Evolutionary conservation across 768 basidiomycete species (phyloP).

Genomic region (Suillus variegatus): DNA sequence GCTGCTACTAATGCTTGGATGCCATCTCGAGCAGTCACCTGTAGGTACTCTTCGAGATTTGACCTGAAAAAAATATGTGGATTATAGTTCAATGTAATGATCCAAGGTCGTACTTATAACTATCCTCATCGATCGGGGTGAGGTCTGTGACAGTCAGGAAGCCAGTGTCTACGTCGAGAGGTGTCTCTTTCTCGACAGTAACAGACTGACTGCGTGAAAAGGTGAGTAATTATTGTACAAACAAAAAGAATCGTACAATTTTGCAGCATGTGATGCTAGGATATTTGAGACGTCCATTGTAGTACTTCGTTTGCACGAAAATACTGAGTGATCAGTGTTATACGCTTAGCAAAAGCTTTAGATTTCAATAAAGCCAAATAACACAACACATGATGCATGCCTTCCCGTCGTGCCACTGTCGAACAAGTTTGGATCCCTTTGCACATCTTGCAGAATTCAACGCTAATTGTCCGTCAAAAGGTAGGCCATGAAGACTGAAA

Average conservation of each 20-base stretch:
- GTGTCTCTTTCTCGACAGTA: constrained; percentile 75
- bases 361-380: constrained; percentile 27
- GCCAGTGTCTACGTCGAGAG: constrained; percentile 80
- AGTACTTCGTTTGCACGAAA: not conserved
- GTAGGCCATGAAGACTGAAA: constrained; percentile 44
- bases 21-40: constrained; percentile 76
- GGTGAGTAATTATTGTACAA: not conserved
- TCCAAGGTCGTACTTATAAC: constrained; percentile 62
- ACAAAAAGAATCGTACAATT: constrained; percentile 51
- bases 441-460: not conserved
- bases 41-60: constrained; percentile 81
- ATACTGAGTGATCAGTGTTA: not conserved
- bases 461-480: not conserved
- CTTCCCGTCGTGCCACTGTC: not conserved
- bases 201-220: constrained; percentile 55
- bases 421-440: not conserved
- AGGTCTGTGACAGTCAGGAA: constrained; percentile 84
- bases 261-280: constrained; percentile 70
- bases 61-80: constrained; percentile 43
- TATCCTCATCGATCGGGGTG: constrained; percentile 83
- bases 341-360: constrained; percentile 14
- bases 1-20: constrained; percentile 77
- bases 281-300: constrained; percentile 85
- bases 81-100: not conserved
- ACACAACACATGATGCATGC: not conserved